phyloP scores from a whole-genome alignment of 2,329 filamentous ascomycete species.

The Amylocarpus encephaloides region DNA sequence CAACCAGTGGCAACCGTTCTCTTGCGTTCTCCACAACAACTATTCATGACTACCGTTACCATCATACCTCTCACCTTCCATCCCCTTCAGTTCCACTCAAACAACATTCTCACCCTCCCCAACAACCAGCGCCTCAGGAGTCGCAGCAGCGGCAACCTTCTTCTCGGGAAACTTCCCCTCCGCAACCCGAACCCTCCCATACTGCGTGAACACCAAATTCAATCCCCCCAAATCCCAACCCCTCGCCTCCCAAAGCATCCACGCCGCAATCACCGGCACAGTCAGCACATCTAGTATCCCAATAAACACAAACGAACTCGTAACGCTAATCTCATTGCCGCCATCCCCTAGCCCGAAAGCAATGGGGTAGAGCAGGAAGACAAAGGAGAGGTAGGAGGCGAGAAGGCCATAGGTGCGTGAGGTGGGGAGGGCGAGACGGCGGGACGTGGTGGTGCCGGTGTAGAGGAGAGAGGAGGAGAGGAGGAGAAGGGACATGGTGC shows the following conservation, averaged over 20 bases:
- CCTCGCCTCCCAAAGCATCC: slow-evolving; percentile 11
- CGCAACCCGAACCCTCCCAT: slow-evolving; percentile 20
- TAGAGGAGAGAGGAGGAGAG: slow-evolving; percentile 52
- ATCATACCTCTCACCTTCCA: no score
- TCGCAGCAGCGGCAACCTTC: not conserved
- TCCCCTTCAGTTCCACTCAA: no score
- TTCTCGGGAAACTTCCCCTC: slow-evolving; percentile 14
- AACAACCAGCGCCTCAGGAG: no score
- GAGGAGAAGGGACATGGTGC: slow-evolving; percentile 48
- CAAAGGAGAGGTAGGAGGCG: slow-evolving; percentile 49
- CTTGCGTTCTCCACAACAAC: no score
- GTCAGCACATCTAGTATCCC: slow-evolving; percentile 58
- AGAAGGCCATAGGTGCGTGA: slow-evolving; percentile 55
- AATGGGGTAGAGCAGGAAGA: slow-evolving; percentile 60
- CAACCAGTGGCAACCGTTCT: no score
- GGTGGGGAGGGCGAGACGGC: slow-evolving; percentile 49
- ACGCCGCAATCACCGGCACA: slow-evolving; percentile 42
- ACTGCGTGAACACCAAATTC: slow-evolving; percentile 27
- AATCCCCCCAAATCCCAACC: slow-evolving; percentile 20
- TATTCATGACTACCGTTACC: no score
- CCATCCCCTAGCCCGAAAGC: slow-evolving; percentile 59
- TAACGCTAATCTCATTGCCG: slow-evolving; percentile 57
- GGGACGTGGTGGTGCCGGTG: slow-evolving; percentile 50
- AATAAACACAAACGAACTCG: slow-evolving; percentile 62
- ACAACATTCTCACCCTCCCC: no score